Evolutionary conservation across 176 grass and related monocot species (phyloP).

Genomic region (Aegilops tauschii): DNA sequence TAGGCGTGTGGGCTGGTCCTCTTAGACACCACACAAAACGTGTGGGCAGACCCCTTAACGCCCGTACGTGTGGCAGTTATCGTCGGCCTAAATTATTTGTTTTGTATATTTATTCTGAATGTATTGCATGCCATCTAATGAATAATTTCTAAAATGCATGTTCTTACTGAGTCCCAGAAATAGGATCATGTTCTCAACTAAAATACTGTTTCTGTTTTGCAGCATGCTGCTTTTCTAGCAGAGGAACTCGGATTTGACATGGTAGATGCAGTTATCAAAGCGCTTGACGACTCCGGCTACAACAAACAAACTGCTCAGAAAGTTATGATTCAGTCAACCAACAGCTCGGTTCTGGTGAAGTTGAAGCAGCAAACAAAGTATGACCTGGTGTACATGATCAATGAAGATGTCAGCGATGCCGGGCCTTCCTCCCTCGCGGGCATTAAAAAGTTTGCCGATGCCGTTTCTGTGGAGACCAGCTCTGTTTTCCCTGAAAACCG

Average conservation of each 20-base stretch:
- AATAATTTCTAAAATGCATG: neutral
- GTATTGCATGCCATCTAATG: neutral
- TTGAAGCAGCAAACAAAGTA: conserved; percentile 81
- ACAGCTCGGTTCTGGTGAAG: conserved; percentile 71
- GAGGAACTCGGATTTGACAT: conserved; percentile 63
- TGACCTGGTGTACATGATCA: conserved; percentile 75
- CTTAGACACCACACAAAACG: too few relatives aligned
- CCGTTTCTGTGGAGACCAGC: conserved; percentile 43
- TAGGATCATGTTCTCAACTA: neutral
- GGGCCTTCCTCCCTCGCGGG: conserved; percentile 45
- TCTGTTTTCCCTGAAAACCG: conserved; percentile 49
- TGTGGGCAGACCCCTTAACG: too few relatives aligned
- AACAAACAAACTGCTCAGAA: conserved; percentile 48
- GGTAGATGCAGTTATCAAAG: conserved; percentile 52
- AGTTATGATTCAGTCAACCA: conserved; percentile 74
- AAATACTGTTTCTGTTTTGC: conserved; percentile 29
- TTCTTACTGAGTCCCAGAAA: neutral
- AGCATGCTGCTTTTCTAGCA: conserved; percentile 73
- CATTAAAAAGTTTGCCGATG: conserved; percentile 69
- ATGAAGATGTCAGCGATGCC: conserved; percentile 49
- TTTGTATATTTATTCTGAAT: neutral
- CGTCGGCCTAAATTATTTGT: neutral
- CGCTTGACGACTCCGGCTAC: conserved; percentile 55
- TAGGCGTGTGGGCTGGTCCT: too few relatives aligned
- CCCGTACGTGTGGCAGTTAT: too few relatives aligned